phyloP scores from a whole-genome alignment of 345 rosid species.

The Jatropha curcas region DNA sequence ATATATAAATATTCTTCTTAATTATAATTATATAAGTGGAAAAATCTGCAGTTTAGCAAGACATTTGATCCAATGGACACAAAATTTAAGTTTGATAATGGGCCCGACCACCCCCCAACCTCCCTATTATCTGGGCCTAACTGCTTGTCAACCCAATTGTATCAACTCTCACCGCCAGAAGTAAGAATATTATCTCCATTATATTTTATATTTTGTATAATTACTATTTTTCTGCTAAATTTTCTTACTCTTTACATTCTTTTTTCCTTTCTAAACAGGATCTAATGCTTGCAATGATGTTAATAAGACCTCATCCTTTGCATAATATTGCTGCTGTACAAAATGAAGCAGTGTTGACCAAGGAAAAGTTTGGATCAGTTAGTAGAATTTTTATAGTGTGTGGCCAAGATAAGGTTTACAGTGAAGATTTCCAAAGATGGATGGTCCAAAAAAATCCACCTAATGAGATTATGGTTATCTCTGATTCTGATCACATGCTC shows the following conservation, averaged over 20 bases:
- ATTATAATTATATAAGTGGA: too few relatives aligned
- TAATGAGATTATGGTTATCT: slow-evolving; percentile 5
- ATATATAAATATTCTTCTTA: too few relatives aligned
- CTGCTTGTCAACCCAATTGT: slow-evolving; percentile 21
- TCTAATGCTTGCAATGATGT: slow-evolving; percentile 9
- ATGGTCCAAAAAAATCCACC: slow-evolving; percentile 20
- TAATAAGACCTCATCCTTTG: slow-evolving; percentile 7
- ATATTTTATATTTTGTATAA: not conserved
- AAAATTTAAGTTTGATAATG: slow-evolving; percentile 16
- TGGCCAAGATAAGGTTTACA: not conserved
- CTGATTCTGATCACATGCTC: slow-evolving; percentile 29
- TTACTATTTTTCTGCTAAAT: too few relatives aligned
- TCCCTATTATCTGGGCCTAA: slow-evolving; percentile 12
- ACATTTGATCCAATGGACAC: slow-evolving; percentile 27
- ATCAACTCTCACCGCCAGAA: slow-evolving; percentile 45
- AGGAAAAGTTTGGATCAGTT: slow-evolving; percentile 23
- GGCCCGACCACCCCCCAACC: slow-evolving; percentile 28
- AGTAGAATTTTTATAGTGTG: slow-evolving; percentile 15
- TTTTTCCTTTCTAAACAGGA: not conserved
- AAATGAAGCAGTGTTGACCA: not conserved
- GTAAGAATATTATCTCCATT: not conserved
- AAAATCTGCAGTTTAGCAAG: slow-evolving; percentile 9
- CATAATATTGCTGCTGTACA: not conserved
- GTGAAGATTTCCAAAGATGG: slow-evolving; percentile 18
- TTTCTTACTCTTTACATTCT: too few relatives aligned